Evolutionary conservation across 2,329 filamentous ascomycete genomes (phyloP), one percentile per base, ranked within the genome.

Genomic region (Teratosphaeria viscida): DNA sequence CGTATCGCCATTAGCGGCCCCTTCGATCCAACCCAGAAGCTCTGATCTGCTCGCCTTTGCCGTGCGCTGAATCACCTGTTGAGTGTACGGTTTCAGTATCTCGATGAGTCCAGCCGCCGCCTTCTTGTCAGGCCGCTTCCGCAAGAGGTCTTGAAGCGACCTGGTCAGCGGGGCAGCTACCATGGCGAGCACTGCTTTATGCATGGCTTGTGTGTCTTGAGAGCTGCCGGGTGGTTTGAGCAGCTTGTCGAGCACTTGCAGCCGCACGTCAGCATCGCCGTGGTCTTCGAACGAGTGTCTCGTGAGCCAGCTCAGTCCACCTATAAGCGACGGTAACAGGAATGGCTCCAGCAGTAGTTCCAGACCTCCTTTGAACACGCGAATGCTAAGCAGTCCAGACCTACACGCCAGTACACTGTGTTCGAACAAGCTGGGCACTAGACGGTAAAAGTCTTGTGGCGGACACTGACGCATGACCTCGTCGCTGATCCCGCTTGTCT

Each of bases 281-380:
- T 77, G 73, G 14, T 83, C 81, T 57, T 85, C 80, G 79, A 86
- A 87, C 3, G 90, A 82, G 65, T 88, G 84, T 58, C 85, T 82
- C 1, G 85, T 81, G 61, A 94, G 79, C 77, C 88, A 92, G 2
- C 81, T 79, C 14, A 92, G 81, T 0, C 87, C 88, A 5, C 86
- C 84, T 1, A 92, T 83, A 0, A 94, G 78, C 0, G 88, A 88
- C 0, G 90, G 89, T n/a, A 92, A 75, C 1, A 94, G 75, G 63
- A 92, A 92, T 0, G 89, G 88, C 64, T 92, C 88, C 2, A 91
- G 84, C 11, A 94, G 78, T 68, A 91, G 90, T 74, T 92, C 89
- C 6, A 94, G 76, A 1, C 89, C 90, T 12, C 84, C 82, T 70
- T 87, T 90, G 0, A 94, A 79, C 39, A 80, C 83, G 47, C 91